Evolutionary conservation across 352 stramenopile species (phyloP).

Genomic region (Halophytophthora batemanensis): DNA sequence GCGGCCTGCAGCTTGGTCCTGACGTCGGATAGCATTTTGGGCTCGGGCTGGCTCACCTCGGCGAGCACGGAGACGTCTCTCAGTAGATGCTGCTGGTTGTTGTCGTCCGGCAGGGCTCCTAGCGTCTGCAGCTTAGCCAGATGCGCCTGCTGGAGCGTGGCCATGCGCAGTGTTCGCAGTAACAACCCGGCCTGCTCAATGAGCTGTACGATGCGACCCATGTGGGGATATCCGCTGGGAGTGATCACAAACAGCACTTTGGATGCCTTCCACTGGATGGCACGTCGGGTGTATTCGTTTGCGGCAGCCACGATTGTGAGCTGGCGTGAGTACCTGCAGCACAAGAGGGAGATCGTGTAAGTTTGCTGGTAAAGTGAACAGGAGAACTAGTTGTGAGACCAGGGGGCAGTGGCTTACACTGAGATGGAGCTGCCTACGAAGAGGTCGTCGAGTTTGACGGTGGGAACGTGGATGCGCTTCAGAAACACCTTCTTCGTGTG

Average conservation of each 20-base stretch:
- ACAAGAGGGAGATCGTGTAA: neutral
- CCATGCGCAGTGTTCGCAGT: slow-evolving; percentile 45
- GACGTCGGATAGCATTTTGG: slow-evolving; percentile 10
- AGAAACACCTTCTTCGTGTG: slow-evolving; percentile 66
- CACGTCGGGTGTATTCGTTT: slow-evolving; percentile 59
- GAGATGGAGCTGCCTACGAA: slow-evolving; percentile 69
- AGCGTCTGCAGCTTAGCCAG: slow-evolving; percentile 17
- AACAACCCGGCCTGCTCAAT: slow-evolving; percentile 39
- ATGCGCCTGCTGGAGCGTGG: slow-evolving; percentile 40
- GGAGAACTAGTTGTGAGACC: neutral
- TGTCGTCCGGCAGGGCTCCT: slow-evolving; percentile 9
- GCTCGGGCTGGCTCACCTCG: slow-evolving; percentile 33
- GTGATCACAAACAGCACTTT: slow-evolving; percentile 52
- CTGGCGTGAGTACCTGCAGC: slow-evolving; percentile 64
- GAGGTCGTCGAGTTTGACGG: slow-evolving; percentile 58
- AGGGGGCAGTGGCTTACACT: slow-evolving; percentile 30
- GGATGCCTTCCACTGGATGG: slow-evolving; percentile 27
- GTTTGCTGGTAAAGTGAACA: neutral
- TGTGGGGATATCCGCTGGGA: slow-evolving; percentile 40
- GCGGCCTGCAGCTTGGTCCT: slow-evolving; percentile 4
- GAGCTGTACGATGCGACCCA: slow-evolving; percentile 43
- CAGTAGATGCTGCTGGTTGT: slow-evolving; percentile 22
- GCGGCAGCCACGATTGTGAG: slow-evolving; percentile 62
- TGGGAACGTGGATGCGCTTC: slow-evolving; percentile 75
- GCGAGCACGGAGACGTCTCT: slow-evolving; percentile 51